phyloP scores from a whole-genome alignment of 1,284 basidiomycete species.

The Filobasidium uniguttulatum region DNA sequence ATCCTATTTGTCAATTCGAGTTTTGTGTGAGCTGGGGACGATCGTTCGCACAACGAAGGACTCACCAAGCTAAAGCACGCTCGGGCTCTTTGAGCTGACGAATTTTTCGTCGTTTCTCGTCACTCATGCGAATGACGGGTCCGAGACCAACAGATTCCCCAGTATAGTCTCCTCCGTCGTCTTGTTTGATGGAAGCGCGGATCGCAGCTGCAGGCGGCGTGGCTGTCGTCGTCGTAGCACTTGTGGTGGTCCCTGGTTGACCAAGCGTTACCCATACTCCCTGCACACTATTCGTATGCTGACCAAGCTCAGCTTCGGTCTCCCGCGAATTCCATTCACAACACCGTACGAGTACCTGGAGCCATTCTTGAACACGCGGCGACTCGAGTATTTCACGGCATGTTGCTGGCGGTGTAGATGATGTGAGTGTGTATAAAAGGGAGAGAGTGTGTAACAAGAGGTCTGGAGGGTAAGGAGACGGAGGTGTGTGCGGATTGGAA shows the following conservation, averaged over 20 bases:
- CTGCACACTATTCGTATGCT: not conserved
- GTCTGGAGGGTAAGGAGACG: slow-evolving; percentile 12
- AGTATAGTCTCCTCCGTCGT: slow-evolving; percentile 10
- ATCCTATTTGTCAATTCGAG: slow-evolving; percentile 7
- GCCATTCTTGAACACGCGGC: slow-evolving; percentile 1
- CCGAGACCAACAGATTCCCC: slow-evolving; percentile 14
- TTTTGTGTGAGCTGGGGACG: not conserved
- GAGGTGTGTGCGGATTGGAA: not conserved
- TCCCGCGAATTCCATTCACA: slow-evolving; percentile 5
- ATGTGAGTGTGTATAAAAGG: slow-evolving; percentile 16
- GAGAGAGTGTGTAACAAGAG: slow-evolving; percentile 12
- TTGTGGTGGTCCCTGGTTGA: not conserved
- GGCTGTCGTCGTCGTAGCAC: not conserved
- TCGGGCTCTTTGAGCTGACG: slow-evolving; percentile 9
- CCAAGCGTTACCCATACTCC: too few relatives aligned
- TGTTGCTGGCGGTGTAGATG: slow-evolving; percentile 6
- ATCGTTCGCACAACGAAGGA: too few relatives aligned
- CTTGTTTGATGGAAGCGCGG: slow-evolving; percentile 1
- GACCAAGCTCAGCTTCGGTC: too few relatives aligned
- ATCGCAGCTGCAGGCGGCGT: not conserved
- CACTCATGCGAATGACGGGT: slow-evolving; percentile 9
- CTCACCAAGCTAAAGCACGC: slow-evolving; percentile 10
- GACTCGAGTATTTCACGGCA: slow-evolving; percentile 9
- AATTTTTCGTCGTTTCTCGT: slow-evolving; percentile 9
- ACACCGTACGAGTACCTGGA: slow-evolving; percentile 11